phyloP scores from a whole-genome alignment of 2,329 filamentous ascomycete species.

The Huntiella decipiens region DNA sequence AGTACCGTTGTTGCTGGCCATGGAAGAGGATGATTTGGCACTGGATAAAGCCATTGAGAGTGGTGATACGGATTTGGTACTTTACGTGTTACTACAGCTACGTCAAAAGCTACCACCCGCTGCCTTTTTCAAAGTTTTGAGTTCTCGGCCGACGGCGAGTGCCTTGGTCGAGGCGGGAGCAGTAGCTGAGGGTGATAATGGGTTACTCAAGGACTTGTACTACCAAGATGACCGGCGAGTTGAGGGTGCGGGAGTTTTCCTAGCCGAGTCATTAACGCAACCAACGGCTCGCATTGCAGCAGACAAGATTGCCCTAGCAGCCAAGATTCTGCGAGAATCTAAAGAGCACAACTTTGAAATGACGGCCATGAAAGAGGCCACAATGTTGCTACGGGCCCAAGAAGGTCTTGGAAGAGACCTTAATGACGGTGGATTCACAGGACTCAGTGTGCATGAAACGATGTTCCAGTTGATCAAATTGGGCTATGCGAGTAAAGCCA shows the following conservation, averaged over 20 bases:
- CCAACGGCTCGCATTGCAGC: slow-evolving; percentile 47
- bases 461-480: slow-evolving; percentile 71
- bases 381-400: slow-evolving; percentile 65
- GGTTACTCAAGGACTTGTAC: slow-evolving; percentile 80
- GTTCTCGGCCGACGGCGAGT: slow-evolving; percentile 64
- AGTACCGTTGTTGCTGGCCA: slow-evolving; percentile 76
- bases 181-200: slow-evolving; percentile 47
- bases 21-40: slow-evolving; percentile 90
- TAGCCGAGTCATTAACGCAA: slow-evolving; percentile 65
- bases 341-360: slow-evolving; percentile 62
- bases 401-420: slow-evolving; percentile 74
- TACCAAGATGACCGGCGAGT: slow-evolving; percentile 88
- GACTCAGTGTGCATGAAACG: slow-evolving; percentile 77
- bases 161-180: slow-evolving; percentile 79
- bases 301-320: slow-evolving; percentile 77
- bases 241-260: slow-evolving; percentile 72
- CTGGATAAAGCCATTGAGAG: slow-evolving; percentile 94
- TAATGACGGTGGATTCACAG: slow-evolving; percentile 48
- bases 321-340: slow-evolving; percentile 64
- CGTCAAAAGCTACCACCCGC: slow-evolving; percentile 82
- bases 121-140: slow-evolving; percentile 83
- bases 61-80: slow-evolving; percentile 83
- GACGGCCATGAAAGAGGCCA: slow-evolving; percentile 59
- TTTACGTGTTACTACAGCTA: slow-evolving; percentile 69
- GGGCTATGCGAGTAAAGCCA: slow-evolving; percentile 67